Conservation (phyloP, 306 rosid species). For the Prunus armeniaca region DNA sequence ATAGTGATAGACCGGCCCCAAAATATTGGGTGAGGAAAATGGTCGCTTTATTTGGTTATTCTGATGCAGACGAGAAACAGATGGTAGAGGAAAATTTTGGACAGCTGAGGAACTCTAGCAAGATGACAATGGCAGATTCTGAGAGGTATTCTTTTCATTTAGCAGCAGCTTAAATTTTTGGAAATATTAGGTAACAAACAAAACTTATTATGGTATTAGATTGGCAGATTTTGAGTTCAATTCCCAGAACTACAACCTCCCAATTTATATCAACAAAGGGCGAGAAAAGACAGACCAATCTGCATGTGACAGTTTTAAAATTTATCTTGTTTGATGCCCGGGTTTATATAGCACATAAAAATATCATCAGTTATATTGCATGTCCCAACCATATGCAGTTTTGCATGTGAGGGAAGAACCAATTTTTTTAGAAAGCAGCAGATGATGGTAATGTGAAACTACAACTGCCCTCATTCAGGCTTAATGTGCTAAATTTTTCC, state of each 20-base stretch:
- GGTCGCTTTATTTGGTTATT: conserved; percentile 74
- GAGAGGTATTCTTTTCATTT: conserved; percentile 44
- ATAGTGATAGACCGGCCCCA: conserved; percentile 83
- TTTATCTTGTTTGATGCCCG: neutral
- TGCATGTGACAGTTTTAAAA: neutral
- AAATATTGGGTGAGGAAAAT: conserved; percentile 74
- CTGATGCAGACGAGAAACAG: conserved; percentile 38
- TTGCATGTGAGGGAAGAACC: neutral
- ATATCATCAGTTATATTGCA: neutral
- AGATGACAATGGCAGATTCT: conserved; percentile 36
- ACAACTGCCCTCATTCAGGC: neutral
- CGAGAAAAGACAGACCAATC: neutral
- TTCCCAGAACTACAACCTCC: neutral
- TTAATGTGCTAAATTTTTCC: neutral
- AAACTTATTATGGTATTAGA: neutral
- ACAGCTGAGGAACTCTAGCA: conserved; percentile 33
- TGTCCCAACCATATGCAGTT: neutral
- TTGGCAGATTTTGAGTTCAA: neutral
- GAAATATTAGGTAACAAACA: neutral
- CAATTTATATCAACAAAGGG: neutral
- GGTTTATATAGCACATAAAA: neutral
- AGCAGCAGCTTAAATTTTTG: neutral
- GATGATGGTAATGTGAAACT: neutral
- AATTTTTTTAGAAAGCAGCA: neutral
- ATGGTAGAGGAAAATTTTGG: conserved; percentile 32